Evolutionary conservation across 2,329 filamentous ascomycete genomes (phyloP).

Genomic region (Graphium sp.): DNA sequence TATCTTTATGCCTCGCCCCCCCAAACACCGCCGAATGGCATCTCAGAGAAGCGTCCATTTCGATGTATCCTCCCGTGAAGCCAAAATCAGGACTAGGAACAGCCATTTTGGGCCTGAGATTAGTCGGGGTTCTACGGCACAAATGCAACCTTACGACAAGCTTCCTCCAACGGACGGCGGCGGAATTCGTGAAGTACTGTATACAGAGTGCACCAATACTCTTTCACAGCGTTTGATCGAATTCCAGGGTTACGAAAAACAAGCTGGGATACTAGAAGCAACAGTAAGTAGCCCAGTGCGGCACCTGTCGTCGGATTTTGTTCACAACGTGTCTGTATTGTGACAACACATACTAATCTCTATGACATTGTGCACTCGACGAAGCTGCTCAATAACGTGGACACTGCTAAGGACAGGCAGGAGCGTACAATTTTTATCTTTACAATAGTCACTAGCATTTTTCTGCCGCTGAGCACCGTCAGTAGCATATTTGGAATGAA

Average conservation of each 20-base stretch:
- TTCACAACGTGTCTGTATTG: background rate
- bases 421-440: conserved; percentile 31
- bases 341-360: background rate
- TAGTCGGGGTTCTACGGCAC: no score
- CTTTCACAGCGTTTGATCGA: background rate
- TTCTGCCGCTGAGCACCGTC: conserved; percentile 26
- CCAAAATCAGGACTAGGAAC: background rate
- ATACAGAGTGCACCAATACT: no score
- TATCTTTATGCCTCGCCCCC: background rate
- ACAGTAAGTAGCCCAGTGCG: background rate
- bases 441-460: conserved; percentile 30
- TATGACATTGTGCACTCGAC: conserved; percentile 3
- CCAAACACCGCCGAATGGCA: background rate
- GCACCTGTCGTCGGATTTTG: background rate
- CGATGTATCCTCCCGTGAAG: background rate
- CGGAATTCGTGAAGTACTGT: no score
- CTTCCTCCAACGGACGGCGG: no score
- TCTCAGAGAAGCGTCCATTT: background rate
- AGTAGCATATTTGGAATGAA: conserved; percentile 37
- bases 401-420: conserved; percentile 23
- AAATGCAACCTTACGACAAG: no score
- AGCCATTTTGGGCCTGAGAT: background rate
- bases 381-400: conserved; percentile 13
- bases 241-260: background rate
- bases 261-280: background rate